Conservation (phyloP, 805 yeast genomes). For the Saturnispora serradocipensis region DNA sequence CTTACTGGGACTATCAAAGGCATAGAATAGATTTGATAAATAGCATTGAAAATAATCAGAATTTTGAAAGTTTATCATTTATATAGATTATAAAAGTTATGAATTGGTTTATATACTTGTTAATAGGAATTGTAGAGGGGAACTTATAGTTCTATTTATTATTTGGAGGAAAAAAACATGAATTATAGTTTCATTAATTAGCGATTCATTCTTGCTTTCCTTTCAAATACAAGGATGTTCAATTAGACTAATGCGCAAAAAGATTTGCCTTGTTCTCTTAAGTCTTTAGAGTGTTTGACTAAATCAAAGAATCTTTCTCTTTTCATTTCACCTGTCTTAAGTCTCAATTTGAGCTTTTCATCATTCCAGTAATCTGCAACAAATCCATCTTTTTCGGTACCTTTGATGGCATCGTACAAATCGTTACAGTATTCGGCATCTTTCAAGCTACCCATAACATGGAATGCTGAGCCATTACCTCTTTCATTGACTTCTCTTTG, state of each 20-base stretch:
- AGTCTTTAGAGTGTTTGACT: constrained; percentile 22
- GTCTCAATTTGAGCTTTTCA: constrained; percentile 18
- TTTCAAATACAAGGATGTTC: too few relatives aligned
- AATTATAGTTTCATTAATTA: background rate
- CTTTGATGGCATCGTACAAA: constrained; percentile 29
- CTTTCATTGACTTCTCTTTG: constrained; percentile 28
- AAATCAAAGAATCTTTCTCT: constrained; percentile 22
- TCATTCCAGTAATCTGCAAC: constrained; percentile 26
- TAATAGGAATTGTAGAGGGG: background rate
- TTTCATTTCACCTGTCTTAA: constrained; percentile 21
- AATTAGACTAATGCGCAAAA: constrained; percentile 13
- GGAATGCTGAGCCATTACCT: constrained; percentile 43
- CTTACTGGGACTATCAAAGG: constrained; percentile 37
- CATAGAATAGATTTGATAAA: constrained; percentile 9
- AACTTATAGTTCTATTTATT: background rate
- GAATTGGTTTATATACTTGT: background rate
- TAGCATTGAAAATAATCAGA: background rate
- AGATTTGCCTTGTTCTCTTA: constrained; percentile 19
- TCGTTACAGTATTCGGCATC: constrained; percentile 53
- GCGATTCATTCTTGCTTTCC: background rate
- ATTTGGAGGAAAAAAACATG: background rate
- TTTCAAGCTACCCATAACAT: constrained; percentile 43
- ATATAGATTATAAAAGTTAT: background rate
- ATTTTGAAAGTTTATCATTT: background rate
- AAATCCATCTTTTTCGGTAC: constrained; percentile 29